Percentiles rank a stretch among this genome's conserved stretches.
phyloP scores from a whole-genome alignment of 2,329 filamentous ascomycete genomes.

The Diaporthe destruens region DNA sequence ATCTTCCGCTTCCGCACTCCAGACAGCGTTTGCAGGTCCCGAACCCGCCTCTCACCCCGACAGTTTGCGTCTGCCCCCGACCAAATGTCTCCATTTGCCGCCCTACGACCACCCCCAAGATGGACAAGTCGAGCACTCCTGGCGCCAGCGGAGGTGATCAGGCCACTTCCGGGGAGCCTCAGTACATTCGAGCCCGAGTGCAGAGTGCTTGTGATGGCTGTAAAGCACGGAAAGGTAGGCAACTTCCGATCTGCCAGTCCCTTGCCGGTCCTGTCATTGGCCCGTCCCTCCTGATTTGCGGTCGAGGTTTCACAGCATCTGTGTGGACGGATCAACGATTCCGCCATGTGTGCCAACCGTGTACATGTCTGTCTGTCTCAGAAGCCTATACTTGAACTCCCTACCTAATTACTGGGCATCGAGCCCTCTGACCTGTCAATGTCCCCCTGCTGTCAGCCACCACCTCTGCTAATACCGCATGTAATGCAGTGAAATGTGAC shows the following conservation, averaged over 20 bases:
- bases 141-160: conserved; percentile 34
- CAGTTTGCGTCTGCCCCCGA: conserved; percentile 25
- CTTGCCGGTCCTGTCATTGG: conserved; percentile 43
- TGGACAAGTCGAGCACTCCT: conserved; percentile 32
- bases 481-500: conserved; percentile 60
- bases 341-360: neutral
- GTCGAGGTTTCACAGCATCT: neutral
- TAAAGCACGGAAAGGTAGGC: conserved; percentile 62
- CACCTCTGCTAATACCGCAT: conserved; percentile 2
- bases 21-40: conserved; percentile 1
- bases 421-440: neutral
- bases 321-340: neutral
- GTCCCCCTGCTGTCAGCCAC: neutral
- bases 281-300: neutral
- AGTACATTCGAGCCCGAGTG: conserved; percentile 54
- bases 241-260: neutral
- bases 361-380: conserved; percentile 1
- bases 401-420: neutral
- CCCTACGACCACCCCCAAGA: conserved; percentile 4
- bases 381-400: too few species aligned
- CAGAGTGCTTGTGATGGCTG: conserved; percentile 67
- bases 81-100: conserved; percentile 30
- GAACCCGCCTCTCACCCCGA: conserved; percentile 3
- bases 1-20: conserved; percentile 25
- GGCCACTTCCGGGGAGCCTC: conserved; percentile 29